These are phyloP conservation scores for Aspergillus pseudoterreus DNA, from an alignment of 2,329 filamentous ascomycete species.

Conservation along the genomic window DNA sequence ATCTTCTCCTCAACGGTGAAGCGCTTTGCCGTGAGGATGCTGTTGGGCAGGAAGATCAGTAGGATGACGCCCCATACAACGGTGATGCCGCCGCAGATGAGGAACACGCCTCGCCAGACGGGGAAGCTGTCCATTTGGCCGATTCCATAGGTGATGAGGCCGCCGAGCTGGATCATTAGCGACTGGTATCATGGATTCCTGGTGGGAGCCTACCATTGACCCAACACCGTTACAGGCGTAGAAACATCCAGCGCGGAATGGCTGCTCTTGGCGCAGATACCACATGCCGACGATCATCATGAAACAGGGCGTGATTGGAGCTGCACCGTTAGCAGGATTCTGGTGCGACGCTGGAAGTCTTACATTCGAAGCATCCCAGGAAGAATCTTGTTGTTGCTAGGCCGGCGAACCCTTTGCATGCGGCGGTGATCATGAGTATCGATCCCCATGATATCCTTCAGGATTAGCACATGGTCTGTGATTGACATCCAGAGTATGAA, in stretches of 20 bases:
- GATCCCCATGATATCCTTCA: constrained; percentile 39
- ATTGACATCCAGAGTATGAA: too few relatives aligned
- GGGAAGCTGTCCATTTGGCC: constrained; percentile 41
- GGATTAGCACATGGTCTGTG: not conserved
- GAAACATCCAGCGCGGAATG: constrained; percentile 45
- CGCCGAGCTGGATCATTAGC: constrained; percentile 14
- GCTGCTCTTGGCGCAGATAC: constrained; percentile 47
- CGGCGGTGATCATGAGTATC: constrained; percentile 44
- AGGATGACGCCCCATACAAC: constrained; percentile 41
- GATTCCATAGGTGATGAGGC: constrained; percentile 31
- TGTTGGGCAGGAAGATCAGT: constrained; percentile 42
- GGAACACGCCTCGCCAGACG: constrained; percentile 45
- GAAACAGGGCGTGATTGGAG: constrained; percentile 47
- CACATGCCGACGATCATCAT: constrained; percentile 52
- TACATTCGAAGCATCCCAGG: constrained; percentile 44
- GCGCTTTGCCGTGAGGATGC: constrained; percentile 39
- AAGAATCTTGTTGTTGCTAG: constrained; percentile 46
- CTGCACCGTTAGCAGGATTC: constrained; percentile 12
- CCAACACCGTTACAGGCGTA: constrained; percentile 42
- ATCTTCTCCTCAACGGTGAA: constrained; percentile 45
- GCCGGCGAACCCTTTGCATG: constrained; percentile 39
- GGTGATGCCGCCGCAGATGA: constrained; percentile 45
- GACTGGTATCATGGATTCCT: too few relatives aligned
- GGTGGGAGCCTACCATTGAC: constrained; percentile 20
- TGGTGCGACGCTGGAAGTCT: not conserved